Evolutionary conservation across 306 rosid species (phyloP), one percentile per base, ranked within the genome.

Genomic region (Malus sieversii): DNA sequence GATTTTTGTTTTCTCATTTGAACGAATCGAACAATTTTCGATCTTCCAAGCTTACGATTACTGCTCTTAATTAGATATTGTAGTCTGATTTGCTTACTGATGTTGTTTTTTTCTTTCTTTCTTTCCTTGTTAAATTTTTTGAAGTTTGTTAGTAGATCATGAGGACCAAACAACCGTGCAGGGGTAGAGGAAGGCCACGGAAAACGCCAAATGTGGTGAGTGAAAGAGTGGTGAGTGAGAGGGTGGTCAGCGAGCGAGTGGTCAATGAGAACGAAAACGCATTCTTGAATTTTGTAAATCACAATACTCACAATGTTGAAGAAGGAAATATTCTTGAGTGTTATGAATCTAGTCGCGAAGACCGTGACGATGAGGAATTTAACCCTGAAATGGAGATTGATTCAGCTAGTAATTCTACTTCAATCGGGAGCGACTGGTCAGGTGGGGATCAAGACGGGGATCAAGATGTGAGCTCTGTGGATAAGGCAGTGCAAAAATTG

Each of bases 371-470:
- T 13, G 74, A 23, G 74, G 74, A 70, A 29, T 25, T 45, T 23
- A 38, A 70, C 59, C 61, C 74, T 25, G 74, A 70, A 70, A 52
- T 46, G 61, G 74, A 70, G 42, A 29, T 29, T 70, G 59, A 46
- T 27, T 48, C 74, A 8, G 59, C 14, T 29, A 14, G 29, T 45
- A 16, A 30, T 15, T 42, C 58, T 14, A 6, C 40, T 46, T 15
- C 44, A 3, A 35, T 32, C 23, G 70, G 23, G 25, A 66, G 27
- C 35, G 70, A 33, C 15, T 66, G 46, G 70, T 66, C 46, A 3
- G 8, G 35, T 10, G 16, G 4, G 15, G 70, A 66, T 66, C 42
- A 66, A 33, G 4, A 46, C 2, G 9, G 4, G 15, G 70, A 66
- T 66, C 42, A 66, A 33, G 4, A 46, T 48, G 42, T 15, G 40